Conservation (phyloP, 306 rosid genomes). For the Vigna trinervia region DNA sequence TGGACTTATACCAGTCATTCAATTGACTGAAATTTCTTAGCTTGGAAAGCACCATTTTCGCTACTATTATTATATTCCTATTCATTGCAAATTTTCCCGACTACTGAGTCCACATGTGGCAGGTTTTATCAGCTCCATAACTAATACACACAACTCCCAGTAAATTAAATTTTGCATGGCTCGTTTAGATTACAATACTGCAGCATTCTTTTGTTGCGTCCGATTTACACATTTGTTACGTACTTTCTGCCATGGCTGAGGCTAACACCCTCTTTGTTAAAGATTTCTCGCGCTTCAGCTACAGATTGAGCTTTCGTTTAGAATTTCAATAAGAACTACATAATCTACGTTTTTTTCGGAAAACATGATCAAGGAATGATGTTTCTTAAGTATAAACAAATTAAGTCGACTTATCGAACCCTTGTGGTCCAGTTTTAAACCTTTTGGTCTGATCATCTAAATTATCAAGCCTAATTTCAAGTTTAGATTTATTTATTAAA, state of each 20-base stretch:
- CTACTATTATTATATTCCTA: background rate
- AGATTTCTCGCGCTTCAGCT: background rate
- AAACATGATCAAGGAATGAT: background rate
- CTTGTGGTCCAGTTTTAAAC: no score
- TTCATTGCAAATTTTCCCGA: background rate
- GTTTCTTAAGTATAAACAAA: no score
- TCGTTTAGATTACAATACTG: background rate
- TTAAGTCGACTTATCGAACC: no score
- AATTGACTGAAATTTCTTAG: background rate
- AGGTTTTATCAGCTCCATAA: background rate
- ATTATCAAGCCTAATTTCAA: no score
- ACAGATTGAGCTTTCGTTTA: no score
- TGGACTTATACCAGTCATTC: constrained; percentile 10
- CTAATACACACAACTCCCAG: background rate
- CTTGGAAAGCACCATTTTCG: background rate
- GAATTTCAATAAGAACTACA: no score
- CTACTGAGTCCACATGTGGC: background rate
- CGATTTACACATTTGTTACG: background rate
- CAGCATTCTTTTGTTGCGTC: background rate
- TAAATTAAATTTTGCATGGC: background rate
- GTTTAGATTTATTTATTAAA: no score
- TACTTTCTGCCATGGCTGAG: background rate
- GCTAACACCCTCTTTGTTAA: background rate
- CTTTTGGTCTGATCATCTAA: no score
- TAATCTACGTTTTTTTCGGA: background rate